These are phyloP conservation scores for Candida sakaeoensis DNA, from an alignment of 805 yeast species.

Conservation along the genomic window DNA sequence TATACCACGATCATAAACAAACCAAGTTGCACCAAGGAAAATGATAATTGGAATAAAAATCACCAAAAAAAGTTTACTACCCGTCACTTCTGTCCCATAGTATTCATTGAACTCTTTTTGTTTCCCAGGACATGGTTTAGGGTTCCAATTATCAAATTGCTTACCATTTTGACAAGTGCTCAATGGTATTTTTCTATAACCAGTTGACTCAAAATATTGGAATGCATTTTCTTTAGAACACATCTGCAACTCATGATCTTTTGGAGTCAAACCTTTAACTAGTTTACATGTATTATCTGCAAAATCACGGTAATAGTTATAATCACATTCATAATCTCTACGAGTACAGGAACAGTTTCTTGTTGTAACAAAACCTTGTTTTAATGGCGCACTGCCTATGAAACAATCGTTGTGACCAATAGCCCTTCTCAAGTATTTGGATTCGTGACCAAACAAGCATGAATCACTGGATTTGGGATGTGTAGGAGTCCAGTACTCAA, in stretches of 20 bases:
- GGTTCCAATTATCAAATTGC: conserved; percentile 59
- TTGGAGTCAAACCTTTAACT: conserved; percentile 68
- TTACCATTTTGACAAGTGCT: conserved; percentile 85
- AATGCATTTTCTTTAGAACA: conserved; percentile 56
- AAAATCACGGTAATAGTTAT: conserved; percentile 60
- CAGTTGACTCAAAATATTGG: conserved; percentile 85
- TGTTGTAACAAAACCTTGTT: conserved; percentile 51
- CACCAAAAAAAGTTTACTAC: conserved; percentile 50
- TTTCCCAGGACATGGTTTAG: conserved; percentile 86
- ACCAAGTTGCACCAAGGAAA: conserved; percentile 52
- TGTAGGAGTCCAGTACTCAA: conserved; percentile 41
- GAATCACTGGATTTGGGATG: conserved; percentile 33
- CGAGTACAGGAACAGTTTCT: conserved; percentile 82
- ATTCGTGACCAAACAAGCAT: conserved; percentile 43
- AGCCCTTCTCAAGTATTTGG: conserved; percentile 39
- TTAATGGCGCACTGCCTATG: conserved; percentile 59
- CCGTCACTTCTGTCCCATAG: conserved; percentile 52
- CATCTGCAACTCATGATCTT: conserved; percentile 52
- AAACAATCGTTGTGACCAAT: conserved; percentile 58
- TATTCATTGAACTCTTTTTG: conserved; percentile 56
- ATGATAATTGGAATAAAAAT: conserved; percentile 57
- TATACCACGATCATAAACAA: conserved; percentile 78
- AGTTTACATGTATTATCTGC: conserved; percentile 81
- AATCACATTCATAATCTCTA: conserved; percentile 91
- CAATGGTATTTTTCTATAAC: conserved; percentile 81